Evolutionary conservation across 2,329 filamentous ascomycete genomes (phyloP).

Genomic region (Cordyceps cateniannulata): DNA sequence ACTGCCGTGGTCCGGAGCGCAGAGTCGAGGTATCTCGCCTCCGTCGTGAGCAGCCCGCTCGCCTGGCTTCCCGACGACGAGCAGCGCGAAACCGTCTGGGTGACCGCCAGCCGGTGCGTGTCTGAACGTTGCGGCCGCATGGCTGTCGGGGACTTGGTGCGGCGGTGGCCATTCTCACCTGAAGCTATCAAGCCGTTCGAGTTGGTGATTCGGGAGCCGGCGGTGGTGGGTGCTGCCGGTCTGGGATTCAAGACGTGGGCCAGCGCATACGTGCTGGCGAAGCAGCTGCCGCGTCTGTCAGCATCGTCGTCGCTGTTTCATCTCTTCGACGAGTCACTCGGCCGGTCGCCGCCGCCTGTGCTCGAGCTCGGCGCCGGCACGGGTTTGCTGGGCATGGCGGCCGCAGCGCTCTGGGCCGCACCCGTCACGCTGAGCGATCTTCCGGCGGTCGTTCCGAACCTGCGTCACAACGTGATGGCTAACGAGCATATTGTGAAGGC

Average conservation of each 20-base stretch:
- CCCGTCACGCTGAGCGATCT: constrained; percentile 75
- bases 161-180: constrained; percentile 44
- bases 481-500: constrained; percentile 53
- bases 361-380: constrained; percentile 88
- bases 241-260: constrained; percentile 95
- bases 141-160: constrained; percentile 51
- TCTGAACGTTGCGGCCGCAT: constrained; percentile 77
- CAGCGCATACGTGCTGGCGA: constrained; percentile 78
- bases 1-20: constrained; percentile 23
- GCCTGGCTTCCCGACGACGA: constrained; percentile 63
- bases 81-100: constrained; percentile 65
- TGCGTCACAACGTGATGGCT: constrained; percentile 62
- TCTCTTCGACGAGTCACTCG: constrained; percentile 33
- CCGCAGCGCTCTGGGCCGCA: constrained; percentile 63
- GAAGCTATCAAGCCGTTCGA: constrained; percentile 38
- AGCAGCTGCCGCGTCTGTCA: constrained; percentile 52
- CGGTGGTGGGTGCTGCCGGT: constrained; percentile 71
- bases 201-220: constrained; percentile 75
- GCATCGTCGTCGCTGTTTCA: constrained; percentile 36
- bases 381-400: constrained; percentile 81
- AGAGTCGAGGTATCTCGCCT: constrained; percentile 58
- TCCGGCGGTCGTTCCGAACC: constrained; percentile 74
- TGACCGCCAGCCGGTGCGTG: constrained; percentile 69
- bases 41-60: constrained; percentile 60
- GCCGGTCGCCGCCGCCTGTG: constrained; percentile 29